These are phyloP conservation scores for Clonostachys byssicola DNA, from an alignment of 2,329 filamentous ascomycete species.

Conservation along the genomic window DNA sequence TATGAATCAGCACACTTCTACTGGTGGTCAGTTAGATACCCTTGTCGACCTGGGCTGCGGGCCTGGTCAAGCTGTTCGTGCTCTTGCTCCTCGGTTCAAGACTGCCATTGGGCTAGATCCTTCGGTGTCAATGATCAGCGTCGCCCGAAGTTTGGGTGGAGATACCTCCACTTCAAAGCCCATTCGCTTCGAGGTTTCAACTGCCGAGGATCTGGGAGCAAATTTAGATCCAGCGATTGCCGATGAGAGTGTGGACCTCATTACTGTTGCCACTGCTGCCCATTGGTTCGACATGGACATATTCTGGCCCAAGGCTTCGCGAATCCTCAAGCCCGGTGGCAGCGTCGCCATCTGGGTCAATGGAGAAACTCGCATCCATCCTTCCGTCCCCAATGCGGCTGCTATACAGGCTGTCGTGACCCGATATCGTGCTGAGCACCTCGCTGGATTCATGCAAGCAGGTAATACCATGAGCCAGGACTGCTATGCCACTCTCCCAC, in stretches of 20 bases:
- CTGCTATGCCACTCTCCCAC: constrained; percentile 32
- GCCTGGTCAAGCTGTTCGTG: constrained; percentile 42
- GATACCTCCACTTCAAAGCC: constrained; percentile 1
- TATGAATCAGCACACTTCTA: constrained; percentile 30
- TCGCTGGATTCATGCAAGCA: constrained; percentile 1
- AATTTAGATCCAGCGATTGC: constrained; percentile 16
- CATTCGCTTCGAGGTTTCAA: constrained; percentile 34
- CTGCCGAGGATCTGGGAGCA: constrained; percentile 37
- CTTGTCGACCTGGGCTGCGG: constrained; percentile 54
- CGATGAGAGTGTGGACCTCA: constrained; percentile 38
- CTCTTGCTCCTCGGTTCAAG: constrained; percentile 39
- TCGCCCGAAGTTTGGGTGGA: constrained; percentile 30
- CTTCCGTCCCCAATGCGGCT: background rate
- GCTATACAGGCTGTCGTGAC: constrained; percentile 32
- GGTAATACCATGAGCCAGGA: constrained; percentile 35
- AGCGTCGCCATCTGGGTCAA: constrained; percentile 58
- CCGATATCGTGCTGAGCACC: background rate
- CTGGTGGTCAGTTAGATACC: constrained; percentile 31
- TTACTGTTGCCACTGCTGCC: constrained; percentile 51
- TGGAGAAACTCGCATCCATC: background rate
- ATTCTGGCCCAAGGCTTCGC: constrained; percentile 35
- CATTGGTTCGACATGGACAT: constrained; percentile 58
- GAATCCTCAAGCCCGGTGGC: constrained; percentile 49
- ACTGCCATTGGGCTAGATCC: constrained; percentile 45
- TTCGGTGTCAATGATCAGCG: constrained; percentile 45